phyloP scores from a whole-genome alignment of 306 rosid genomes.

The Sophora flavescens region DNA sequence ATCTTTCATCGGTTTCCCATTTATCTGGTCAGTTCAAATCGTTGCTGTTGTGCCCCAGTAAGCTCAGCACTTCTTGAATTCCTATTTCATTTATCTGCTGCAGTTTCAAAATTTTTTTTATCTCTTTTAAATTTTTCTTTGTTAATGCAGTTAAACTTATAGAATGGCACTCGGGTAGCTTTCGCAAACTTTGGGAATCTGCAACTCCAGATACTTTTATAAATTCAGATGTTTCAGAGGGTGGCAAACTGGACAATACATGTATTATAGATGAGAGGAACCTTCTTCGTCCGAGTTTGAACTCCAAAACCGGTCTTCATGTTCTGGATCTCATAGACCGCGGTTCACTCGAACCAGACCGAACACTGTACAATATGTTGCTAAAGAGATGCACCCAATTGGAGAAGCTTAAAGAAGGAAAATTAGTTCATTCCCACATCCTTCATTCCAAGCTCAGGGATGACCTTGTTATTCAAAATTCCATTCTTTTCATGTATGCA shows the following conservation, averaged over 20 bases:
- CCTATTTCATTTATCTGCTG: too few relatives aligned
- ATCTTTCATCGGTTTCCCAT: background rate
- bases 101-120: too few relatives aligned
- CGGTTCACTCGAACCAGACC: conserved; percentile 52
- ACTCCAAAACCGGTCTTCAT: conserved; percentile 48
- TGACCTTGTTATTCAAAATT: conserved; percentile 49
- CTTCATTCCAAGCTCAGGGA: conserved; percentile 41
- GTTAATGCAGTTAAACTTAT: background rate
- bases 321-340: conserved; percentile 55
- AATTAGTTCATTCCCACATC: conserved; percentile 52
- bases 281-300: conserved; percentile 45
- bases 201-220: too few relatives aligned
- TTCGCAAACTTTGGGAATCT: conserved; percentile 44
- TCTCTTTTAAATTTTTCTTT: too few relatives aligned
- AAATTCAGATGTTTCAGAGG: too few relatives aligned
- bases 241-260: too few relatives aligned
- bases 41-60: background rate
- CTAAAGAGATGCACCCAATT: conserved; percentile 53
- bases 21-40: background rate
- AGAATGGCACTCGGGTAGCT: conserved; percentile 1
- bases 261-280: conserved; percentile 49
- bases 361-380: conserved; percentile 44
- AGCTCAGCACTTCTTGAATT: too few relatives aligned
- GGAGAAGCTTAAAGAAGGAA: conserved; percentile 56
- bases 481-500: conserved; percentile 50